Evolutionary conservation across 2,329 filamentous ascomycete species (phyloP).

Genomic region (Geosmithia putterillii): DNA sequence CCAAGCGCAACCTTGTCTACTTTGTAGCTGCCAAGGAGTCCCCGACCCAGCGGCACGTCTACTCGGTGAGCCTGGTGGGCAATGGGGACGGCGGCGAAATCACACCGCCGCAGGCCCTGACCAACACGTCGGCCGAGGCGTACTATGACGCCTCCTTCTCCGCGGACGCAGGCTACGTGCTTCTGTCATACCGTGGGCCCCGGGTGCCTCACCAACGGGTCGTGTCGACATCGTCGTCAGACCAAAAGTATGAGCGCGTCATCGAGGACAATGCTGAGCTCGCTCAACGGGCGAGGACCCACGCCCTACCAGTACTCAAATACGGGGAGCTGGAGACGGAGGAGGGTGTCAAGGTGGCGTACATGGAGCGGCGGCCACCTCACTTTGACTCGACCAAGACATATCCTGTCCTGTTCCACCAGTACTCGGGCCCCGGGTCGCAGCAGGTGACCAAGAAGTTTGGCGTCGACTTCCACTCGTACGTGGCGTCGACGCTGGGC

Average conservation of each 20-base stretch:
- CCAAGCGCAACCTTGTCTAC: conserved; percentile 80
- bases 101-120: conserved; percentile 60
- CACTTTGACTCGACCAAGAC: conserved; percentile 75
- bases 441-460: conserved; percentile 78
- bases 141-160: conserved; percentile 84
- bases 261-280: conserved; percentile 71
- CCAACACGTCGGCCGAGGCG: conserved; percentile 58
- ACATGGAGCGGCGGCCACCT: conserved; percentile 76
- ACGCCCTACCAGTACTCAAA: conserved; percentile 71
- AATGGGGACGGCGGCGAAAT: conserved; percentile 54
- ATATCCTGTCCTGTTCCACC: conserved; percentile 89
- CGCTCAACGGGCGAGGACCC: conserved; percentile 54
- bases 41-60: conserved; percentile 82
- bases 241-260: conserved; percentile 49
- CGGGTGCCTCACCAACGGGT: conserved; percentile 85
- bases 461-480: conserved; percentile 78
- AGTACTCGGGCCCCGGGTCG: conserved; percentile 91
- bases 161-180: conserved; percentile 62
- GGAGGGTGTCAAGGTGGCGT: conserved; percentile 61
- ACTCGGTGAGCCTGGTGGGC: conserved; percentile 62
- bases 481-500: conserved; percentile 71
- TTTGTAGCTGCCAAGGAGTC: conserved; percentile 80
- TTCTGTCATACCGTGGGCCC: conserved; percentile 78
- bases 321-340: conserved; percentile 73
- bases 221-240: conserved; percentile 64